phyloP scores from a whole-genome alignment of 495 filamentous ascomycete genomes.

The Annulohypoxylon stygium region DNA sequence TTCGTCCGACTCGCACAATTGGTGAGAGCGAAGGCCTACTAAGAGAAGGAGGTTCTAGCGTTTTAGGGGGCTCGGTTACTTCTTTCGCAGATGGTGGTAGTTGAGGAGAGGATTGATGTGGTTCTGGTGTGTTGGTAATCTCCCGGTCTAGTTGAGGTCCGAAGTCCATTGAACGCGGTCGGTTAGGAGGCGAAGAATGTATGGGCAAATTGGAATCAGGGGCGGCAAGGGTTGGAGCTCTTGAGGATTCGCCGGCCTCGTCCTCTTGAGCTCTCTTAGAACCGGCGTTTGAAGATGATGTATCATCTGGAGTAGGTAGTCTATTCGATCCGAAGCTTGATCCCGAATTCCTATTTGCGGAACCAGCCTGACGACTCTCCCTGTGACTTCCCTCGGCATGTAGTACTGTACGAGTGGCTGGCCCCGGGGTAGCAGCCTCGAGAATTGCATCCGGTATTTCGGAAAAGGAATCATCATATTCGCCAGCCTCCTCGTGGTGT shows the following conservation, averaged over 20 bases:
- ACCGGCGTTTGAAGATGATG: slow-evolving; percentile 62
- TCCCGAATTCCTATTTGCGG: slow-evolving; percentile 44
- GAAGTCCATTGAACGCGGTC: slow-evolving; percentile 49
- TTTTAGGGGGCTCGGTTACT: slow-evolving; percentile 29
- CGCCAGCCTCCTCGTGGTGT: slow-evolving; percentile 42
- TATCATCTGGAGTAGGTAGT: slow-evolving; percentile 68
- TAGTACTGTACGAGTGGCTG: slow-evolving; percentile 27
- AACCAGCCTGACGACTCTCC: slow-evolving; percentile 19
- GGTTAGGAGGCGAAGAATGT: slow-evolving; percentile 48
- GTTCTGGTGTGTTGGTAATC: slow-evolving; percentile 48
- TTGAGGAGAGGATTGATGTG: slow-evolving; percentile 51
- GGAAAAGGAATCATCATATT: slow-evolving; percentile 67
- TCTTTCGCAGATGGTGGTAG: slow-evolving; percentile 50
- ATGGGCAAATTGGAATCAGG: slow-evolving; percentile 33
- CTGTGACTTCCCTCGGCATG: slow-evolving; percentile 11
- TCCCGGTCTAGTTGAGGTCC: slow-evolving; percentile 46
- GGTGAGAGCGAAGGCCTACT: slow-evolving; percentile 63
- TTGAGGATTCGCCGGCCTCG: slow-evolving; percentile 31
- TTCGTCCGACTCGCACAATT: slow-evolving; percentile 64
- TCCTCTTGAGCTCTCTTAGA: slow-evolving; percentile 40
- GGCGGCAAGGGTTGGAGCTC: slow-evolving; percentile 11
- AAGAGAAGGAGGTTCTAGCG: slow-evolving; percentile 42
- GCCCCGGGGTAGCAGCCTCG: slow-evolving; percentile 62
- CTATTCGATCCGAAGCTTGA: slow-evolving; percentile 56
- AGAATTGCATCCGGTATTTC: slow-evolving; percentile 62